A percentile compares a stretch with the other conserved stretches of the same genome.
Evolutionary conservation across 352 stramenopile species (phyloP).

Genomic region (Phytophthora colocasiae): DNA sequence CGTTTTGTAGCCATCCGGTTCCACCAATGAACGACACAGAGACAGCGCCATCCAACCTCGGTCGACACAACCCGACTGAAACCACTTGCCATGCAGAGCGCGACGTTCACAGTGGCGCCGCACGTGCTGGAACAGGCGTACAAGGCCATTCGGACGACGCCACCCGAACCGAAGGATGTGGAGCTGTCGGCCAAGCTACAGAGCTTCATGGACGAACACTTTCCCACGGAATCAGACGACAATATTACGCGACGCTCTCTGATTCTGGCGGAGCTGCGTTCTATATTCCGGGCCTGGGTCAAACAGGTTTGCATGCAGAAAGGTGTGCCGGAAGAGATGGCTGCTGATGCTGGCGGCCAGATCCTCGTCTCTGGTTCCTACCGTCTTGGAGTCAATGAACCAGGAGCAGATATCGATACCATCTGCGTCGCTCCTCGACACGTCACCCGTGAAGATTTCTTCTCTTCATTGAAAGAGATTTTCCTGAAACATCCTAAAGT

Average conservation of each 20-base stretch:
- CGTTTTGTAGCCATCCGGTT: constrained; percentile 16
- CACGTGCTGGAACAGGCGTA: constrained; percentile 90
- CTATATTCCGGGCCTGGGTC: constrained; percentile 89
- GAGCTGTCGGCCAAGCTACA: constrained; percentile 87
- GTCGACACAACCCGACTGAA: constrained; percentile 14
- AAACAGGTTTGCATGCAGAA: constrained; percentile 86
- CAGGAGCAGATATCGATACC: constrained; percentile 97
- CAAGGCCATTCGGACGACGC: constrained; percentile 89
- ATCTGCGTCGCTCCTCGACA: constrained; percentile 97
- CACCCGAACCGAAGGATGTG: constrained; percentile 82
- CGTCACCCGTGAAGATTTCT: constrained; percentile 97
- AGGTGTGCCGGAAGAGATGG: constrained; percentile 87
- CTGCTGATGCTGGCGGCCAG: constrained; percentile 84
- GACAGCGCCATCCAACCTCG: constrained; percentile 16
- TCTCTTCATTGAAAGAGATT: constrained; percentile 92
- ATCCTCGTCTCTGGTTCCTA: constrained; percentile 94
- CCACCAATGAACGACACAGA: constrained; percentile 32
- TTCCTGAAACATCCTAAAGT: constrained; percentile 95
- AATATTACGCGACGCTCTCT: constrained; percentile 90
- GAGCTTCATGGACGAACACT: constrained; percentile 82
- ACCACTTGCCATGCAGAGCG: constrained; percentile 56
- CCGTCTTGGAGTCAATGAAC: constrained; percentile 96
- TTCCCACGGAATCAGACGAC: constrained; percentile 73
- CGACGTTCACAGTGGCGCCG: constrained; percentile 69
- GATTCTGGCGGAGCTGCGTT: constrained; percentile 84